These are phyloP conservation scores for Choiromyces venosus DNA, from an alignment of 495 filamentous ascomycete genomes.

Conservation along the genomic window DNA sequence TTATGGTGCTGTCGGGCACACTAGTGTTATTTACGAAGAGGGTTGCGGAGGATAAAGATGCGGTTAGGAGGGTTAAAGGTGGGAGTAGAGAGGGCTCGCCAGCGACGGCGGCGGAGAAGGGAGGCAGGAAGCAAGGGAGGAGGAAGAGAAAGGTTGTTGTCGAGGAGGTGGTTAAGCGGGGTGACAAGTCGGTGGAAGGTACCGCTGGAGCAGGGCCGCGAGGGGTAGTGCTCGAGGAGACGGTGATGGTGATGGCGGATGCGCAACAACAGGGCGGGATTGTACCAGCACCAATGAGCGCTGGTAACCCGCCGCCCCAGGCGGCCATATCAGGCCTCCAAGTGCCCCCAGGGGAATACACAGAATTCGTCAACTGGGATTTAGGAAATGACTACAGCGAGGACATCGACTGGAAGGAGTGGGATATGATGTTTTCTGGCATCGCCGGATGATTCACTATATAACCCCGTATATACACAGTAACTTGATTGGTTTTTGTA, in stretches of 20 bases:
- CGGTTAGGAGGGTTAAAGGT: constrained; percentile 34
- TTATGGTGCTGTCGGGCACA: constrained; percentile 30
- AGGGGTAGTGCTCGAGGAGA: not conserved
- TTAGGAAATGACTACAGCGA: constrained; percentile 33
- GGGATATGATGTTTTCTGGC: constrained; percentile 30
- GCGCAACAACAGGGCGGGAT: too few species aligned
- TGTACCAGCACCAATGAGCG: too few species aligned
- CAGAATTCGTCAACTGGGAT: constrained; percentile 32
- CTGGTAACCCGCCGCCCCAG: too few species aligned
- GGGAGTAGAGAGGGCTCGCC: not conserved
- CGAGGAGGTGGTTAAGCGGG: not conserved
- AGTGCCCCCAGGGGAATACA: not conserved
- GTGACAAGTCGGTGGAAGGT: constrained; percentile 4
- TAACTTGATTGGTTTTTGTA: not conserved
- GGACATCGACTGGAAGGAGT: constrained; percentile 31
- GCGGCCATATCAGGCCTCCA: not conserved
- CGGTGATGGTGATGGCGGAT: constrained; percentile 1
- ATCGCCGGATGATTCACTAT: constrained; percentile 16
- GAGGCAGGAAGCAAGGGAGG: not conserved
- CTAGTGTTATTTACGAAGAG: constrained; percentile 27
- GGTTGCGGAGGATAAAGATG: constrained; percentile 35
- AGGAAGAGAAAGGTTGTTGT: constrained; percentile 15
- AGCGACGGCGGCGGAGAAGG: constrained; percentile 27
- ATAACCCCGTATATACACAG: too few species aligned
- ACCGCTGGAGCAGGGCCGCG: not conserved